Percentiles rank a stretch among this genome's conserved stretches.
Conservation (phyloP, 805 yeast genomes). For the Sungouiozyma intestinalis region DNA sequence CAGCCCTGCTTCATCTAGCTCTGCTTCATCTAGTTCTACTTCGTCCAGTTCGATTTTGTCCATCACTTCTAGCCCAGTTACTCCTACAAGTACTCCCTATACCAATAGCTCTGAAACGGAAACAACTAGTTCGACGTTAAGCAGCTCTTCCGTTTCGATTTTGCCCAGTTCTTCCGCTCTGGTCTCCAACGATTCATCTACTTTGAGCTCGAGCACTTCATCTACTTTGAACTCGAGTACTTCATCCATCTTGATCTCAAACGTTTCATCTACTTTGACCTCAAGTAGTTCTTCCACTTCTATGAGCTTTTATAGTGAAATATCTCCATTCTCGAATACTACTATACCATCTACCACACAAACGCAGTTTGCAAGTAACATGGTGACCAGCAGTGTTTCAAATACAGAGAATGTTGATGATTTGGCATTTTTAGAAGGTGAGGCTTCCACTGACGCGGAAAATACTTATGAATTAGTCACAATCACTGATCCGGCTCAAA, state of each 20-base stretch:
- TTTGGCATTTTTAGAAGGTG: background rate
- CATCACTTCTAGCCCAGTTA: background rate
- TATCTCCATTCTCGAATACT: background rate
- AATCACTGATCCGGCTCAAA: background rate
- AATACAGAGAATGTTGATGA: background rate
- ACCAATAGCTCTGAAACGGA: background rate
- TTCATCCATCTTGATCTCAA: background rate
- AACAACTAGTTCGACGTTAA: background rate
- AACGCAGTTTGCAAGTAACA: background rate
- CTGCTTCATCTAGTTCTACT: background rate
- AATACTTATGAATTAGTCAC: background rate
- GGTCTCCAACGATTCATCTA: no score
- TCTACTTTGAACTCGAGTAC: no score
- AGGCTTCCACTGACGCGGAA: background rate
- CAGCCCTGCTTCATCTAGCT: background rate
- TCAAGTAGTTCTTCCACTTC: constrained; percentile 2
- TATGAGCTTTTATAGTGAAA: background rate
- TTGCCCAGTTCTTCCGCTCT: no score
- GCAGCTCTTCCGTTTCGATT: no score
- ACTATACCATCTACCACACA: background rate
- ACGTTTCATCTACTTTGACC: background rate
- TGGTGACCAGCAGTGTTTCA: background rate
- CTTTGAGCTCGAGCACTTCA: no score
- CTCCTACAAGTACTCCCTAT: background rate
- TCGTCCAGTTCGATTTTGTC: background rate